Evolutionary conservation across 2,329 filamentous ascomycete genomes (phyloP), one percentile per base, ranked within the genome.

Genomic region (Alternaria viburni): DNA sequence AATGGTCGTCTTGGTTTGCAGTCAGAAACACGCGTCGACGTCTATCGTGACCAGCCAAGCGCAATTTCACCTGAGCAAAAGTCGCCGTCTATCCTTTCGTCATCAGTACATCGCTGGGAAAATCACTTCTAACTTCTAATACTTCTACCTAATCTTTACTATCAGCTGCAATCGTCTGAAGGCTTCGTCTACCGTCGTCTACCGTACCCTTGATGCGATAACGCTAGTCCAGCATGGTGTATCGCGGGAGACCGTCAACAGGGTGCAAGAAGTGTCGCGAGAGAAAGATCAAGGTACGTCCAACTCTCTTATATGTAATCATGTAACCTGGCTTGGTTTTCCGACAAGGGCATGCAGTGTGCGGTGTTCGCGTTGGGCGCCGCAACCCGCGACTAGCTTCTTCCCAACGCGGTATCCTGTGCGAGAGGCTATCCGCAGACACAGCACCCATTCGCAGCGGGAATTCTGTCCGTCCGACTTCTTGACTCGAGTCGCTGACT

Each of bases 261-360:
- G 76, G 75, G 6, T 78, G 76, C 54, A 70, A 70, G 51, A 77
- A 67, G 52, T 82, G 80, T 66, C 75, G 80, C n/a, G 74, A 80
- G 54, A 75, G 80, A 50, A 82, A 81, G 63, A 75, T 81, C 46
- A 81, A 80, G 71, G 80, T 81, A 54, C 59, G 75, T 64, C 41
- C 9, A 25, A 13, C 19, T 26, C 46, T 13, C 4, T 13, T 59
- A 50, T 52, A 36, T 50, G 54, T 26, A 57, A 44, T 4, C 28
- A 25, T 21, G 19, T n/a, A 13, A 15, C 26, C 8, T 26, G 32
- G 13, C 46, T 30, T 13, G 21, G 23, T 21, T 12, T 32, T 25
- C 28, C 36, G 32, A 43, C 46, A 13, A 17, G 23, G 17, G 32
- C 51, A 49, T 58, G 47, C 44, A 25, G 19, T 28, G 36, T 46